Conservation (phyloP, 345 rosid genomes). For the Lumnitzera littorea region DNA sequence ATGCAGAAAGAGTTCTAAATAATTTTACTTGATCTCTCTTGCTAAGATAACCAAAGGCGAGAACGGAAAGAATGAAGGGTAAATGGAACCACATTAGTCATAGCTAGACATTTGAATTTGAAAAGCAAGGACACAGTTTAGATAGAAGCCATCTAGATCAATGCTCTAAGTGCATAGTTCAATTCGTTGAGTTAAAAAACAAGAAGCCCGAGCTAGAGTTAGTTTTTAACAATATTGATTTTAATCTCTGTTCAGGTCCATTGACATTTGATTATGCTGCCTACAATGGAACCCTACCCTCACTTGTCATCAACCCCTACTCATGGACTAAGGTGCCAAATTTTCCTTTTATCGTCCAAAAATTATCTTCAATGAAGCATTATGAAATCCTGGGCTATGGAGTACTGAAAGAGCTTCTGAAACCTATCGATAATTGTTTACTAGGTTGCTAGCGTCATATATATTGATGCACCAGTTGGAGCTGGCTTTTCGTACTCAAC, state of each 20-base stretch:
- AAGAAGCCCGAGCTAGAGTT: background rate
- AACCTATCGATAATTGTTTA: background rate
- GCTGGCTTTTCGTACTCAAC: conserved; percentile 30
- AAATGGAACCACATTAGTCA: no score
- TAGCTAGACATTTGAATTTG: no score
- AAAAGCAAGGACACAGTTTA: no score
- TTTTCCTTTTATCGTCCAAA: background rate
- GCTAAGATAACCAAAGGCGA: no score
- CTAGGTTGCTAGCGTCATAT: conserved; percentile 35
- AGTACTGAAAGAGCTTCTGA: no score
- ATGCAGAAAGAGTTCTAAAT: no score
- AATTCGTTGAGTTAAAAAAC: background rate
- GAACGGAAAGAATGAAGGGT: no score
- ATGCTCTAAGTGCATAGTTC: no score
- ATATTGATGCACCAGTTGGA: conserved; percentile 30
- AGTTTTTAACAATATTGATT: background rate
- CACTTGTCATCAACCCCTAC: conserved; percentile 15
- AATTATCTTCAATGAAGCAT: background rate
- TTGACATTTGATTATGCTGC: conserved; percentile 13
- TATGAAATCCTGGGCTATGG: background rate
- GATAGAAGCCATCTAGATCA: no score
- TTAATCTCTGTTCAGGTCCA: conserved; percentile 21
- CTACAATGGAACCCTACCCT: conserved; percentile 21
- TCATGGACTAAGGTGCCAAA: conserved; percentile 31
- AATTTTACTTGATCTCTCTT: no score